Base-by-base conservation (phyloP, 2,329 filamentous ascomycete genomes). In the Clonostachys byssicola region DNA sequence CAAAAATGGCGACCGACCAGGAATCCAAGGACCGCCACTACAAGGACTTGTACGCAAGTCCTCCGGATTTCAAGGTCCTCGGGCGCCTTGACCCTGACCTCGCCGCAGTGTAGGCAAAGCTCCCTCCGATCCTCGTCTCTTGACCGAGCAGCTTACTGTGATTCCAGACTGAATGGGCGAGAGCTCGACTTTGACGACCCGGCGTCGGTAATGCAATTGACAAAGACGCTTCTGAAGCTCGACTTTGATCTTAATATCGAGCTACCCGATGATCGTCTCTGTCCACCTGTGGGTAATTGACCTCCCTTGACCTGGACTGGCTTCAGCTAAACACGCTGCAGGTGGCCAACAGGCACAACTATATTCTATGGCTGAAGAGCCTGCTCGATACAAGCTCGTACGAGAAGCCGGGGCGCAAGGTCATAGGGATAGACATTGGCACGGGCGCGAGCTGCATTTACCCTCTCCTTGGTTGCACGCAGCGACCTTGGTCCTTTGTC, bases 371-470 rank as follows among this genome's bases (percentile, higher is more conserved):
- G 91, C 72, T 97, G 2, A 90, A 95, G 58, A 75, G 78, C 4
- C 77, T 99, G 0, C 62, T 97, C 7, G 90, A 95, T 58, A 85
- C 82, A 1, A 86, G 85, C 0, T 71, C 70, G 0, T 85, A 81
- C 54, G 67, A 76, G 3, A 58, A 63, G 4, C 60, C 63, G 3
- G 60, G 60, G 1, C 69, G 78, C n/a, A 67, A 74, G 40, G 72
- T 90, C 3, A 62, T 77, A 1, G 92, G 92, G 0, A 68, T 96
- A 3, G 92, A 96, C 55, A 86, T 96, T 51, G 94, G 94, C 39
- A 95, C 91, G 1, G 94, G 94, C 3, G 89, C 92, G 14, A 95
- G 89, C 55, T 86, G 86, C 56, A 95, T 99, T 56, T 99, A 97
- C 60, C 87, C 92, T 3, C 77, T 97, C 2, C 75, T 99, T 1